These are phyloP conservation scores for Aspergillus awamori DNA, from an alignment of 2,329 filamentous ascomycete genomes.

Conservation along the genomic window DNA sequence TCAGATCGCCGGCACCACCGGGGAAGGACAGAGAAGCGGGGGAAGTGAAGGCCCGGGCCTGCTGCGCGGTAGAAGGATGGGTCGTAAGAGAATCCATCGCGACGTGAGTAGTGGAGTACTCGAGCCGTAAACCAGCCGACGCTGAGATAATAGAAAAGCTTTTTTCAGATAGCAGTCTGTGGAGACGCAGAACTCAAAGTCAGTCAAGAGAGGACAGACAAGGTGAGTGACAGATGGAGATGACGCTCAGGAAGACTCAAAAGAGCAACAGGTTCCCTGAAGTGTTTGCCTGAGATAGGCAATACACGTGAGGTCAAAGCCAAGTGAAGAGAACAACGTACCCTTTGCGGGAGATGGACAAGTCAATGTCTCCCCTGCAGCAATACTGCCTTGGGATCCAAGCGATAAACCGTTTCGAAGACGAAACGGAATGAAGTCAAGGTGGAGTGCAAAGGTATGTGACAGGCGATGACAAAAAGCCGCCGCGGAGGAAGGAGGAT, in stretches of 20 bases:
- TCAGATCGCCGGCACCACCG: slow-evolving; percentile 78
- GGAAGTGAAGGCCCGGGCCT: slow-evolving; percentile 94
- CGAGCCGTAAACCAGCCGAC: slow-evolving; percentile 29
- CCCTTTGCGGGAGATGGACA: slow-evolving; percentile 87
- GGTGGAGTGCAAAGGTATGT: not conserved
- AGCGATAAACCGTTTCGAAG: slow-evolving; percentile 1
- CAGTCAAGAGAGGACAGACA: slow-evolving; percentile 13
- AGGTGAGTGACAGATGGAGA: slow-evolving; percentile 1
- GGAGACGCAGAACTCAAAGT: slow-evolving; percentile 12
- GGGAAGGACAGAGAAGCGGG: slow-evolving; percentile 92
- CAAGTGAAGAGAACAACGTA: slow-evolving; percentile 40
- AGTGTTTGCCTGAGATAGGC: slow-evolving; percentile 3
- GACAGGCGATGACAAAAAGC: not conserved
- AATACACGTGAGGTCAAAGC: slow-evolving; percentile 9
- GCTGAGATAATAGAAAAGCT: slow-evolving; percentile 22
- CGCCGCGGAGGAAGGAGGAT: slow-evolving; percentile 3
- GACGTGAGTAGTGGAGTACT: slow-evolving; percentile 32
- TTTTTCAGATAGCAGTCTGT: slow-evolving; percentile 34
- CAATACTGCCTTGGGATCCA: slow-evolving; percentile 25
- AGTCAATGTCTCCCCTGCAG: slow-evolving; percentile 89
- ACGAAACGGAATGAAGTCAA: not conserved
- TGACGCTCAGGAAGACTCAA: not conserved
- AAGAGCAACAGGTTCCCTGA: slow-evolving; percentile 5
- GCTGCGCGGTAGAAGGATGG: slow-evolving; percentile 85
- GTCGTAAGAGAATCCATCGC: slow-evolving; percentile 89